Base-by-base conservation (phyloP, 2,329 filamentous ascomycete species). In the Leptodontidium sp. region DNA sequence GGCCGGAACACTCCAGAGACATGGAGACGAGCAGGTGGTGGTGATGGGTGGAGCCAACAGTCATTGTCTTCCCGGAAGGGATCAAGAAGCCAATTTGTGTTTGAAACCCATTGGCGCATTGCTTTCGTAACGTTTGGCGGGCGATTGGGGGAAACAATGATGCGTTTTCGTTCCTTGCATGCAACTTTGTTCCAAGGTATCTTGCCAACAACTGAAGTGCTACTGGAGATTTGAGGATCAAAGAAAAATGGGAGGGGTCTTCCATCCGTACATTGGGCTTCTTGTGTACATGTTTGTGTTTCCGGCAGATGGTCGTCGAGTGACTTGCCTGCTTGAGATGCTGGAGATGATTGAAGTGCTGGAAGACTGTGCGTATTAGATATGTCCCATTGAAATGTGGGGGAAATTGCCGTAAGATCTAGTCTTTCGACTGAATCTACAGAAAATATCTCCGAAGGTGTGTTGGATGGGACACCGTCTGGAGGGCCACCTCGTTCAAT, bases 31-130 rank as follows among this genome's bases (percentile, higher is more conserved):
- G 67, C 38, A 38, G 70, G 45, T 38, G 73, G 73, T n/a, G 75
- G 75, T 0, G 58, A 62, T 6, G 74, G 74, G 59, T 75, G 75
- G 24, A 76, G 67, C 74, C 73, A 75, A 21, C 74, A 76, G 14
- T 76, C 74, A 9, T 66, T 53, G 14, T 74, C 69, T 45, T 68
- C 65, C 15, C 67, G 64, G 24, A 70, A 74, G 3, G 72, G 72
- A 61, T 74, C 71, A 1, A 74, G 66, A 3, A 73, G 67, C 21
- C 53, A 52, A 32, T 71, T 66, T 73, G 29, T 66, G 63, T 21
- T 58, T 43, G n/a, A 24, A 29, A 73, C 35, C 73, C 73, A 75
- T 35, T 66, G 14, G 17, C 65, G 64, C 68, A 75, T 74, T 29
- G 72, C 66, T 24, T 64, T 66, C 15, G 68, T 75, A 9, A 75